Percentiles rank a stretch among this genome's conserved stretches.
phyloP scores from a whole-genome alignment of 345 rosid genomes.

The Gossypium thurberi region DNA sequence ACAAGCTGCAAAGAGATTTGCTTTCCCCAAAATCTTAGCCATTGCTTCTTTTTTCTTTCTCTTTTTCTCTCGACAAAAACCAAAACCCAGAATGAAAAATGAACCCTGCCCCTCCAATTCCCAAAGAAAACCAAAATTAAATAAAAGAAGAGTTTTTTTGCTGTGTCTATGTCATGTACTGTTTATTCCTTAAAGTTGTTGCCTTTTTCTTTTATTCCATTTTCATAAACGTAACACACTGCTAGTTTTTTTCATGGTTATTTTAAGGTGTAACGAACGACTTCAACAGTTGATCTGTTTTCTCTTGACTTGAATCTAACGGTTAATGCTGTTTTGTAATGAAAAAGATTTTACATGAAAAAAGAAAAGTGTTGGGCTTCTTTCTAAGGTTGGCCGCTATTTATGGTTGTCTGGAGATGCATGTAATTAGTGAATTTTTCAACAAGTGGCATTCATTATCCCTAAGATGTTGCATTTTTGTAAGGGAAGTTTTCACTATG shows the following conservation, averaged over 20 bases:
- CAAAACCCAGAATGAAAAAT: constrained; percentile 5
- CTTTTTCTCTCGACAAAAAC: neutral
- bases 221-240: neutral
- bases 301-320: constrained; percentile 15
- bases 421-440: neutral
- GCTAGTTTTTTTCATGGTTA: neutral
- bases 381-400: constrained; percentile 5
- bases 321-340: neutral
- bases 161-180: neutral
- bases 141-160: neutral
- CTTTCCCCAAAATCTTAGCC: constrained; percentile 44
- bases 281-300: neutral
- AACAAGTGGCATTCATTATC: constrained; percentile 23
- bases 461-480: neutral
- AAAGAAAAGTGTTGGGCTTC: neutral
- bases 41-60: constrained; percentile 11
- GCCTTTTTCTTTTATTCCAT: neutral
- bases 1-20: constrained; percentile 32
- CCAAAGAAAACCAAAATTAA: constrained; percentile 7
- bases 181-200: neutral
- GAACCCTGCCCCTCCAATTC: neutral
- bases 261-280: neutral
- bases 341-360: too few relatives aligned
- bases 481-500: neutral
- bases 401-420: constrained; percentile 6